Evolutionary conservation across 106 monocot genomes (phyloP).

Genomic region (Vanilla planifolia): DNA sequence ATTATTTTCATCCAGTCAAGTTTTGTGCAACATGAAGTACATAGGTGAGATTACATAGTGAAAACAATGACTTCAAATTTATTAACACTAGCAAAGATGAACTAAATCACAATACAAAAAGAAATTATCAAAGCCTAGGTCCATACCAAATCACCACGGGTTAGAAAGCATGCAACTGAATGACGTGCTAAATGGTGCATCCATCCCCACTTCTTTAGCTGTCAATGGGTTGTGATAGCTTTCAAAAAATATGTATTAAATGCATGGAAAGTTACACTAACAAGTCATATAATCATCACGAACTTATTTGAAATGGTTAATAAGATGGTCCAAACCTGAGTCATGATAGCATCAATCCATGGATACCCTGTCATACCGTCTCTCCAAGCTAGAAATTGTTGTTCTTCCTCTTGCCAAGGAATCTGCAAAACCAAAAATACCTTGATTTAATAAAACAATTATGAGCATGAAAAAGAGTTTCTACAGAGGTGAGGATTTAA

Average conservation of each 20-base stretch:
- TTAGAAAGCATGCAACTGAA: slow-evolving; percentile 87
- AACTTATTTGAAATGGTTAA: neutral
- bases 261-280: too few relatives aligned
- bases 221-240: too few relatives aligned
- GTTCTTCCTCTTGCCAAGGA: slow-evolving; percentile 76
- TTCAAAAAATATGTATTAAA: neutral
- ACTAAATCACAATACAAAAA: too few relatives aligned
- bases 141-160: slow-evolving; percentile 83
- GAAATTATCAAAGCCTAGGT: neutral
- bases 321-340: slow-evolving; percentile 42
- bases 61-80: too few relatives aligned
- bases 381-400: slow-evolving; percentile 69
- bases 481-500: too few relatives aligned
- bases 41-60: too few relatives aligned
- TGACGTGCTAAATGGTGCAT: slow-evolving; percentile 92
- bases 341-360: slow-evolving; percentile 97
- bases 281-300: neutral
- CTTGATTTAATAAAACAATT: neutral
- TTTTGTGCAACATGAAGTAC: too few relatives aligned
- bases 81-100: too few relatives aligned
- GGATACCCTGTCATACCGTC: slow-evolving; percentile 85
- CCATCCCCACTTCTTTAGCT: slow-evolving; percentile 96
- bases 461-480: neutral
- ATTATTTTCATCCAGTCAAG: too few relatives aligned
- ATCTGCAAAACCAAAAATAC: slow-evolving; percentile 31